Evolutionary conservation across 2,329 filamentous ascomycete species (phyloP), one percentile per base, ranked within the genome.

Genomic region (Pyrenochaeta sp.): DNA sequence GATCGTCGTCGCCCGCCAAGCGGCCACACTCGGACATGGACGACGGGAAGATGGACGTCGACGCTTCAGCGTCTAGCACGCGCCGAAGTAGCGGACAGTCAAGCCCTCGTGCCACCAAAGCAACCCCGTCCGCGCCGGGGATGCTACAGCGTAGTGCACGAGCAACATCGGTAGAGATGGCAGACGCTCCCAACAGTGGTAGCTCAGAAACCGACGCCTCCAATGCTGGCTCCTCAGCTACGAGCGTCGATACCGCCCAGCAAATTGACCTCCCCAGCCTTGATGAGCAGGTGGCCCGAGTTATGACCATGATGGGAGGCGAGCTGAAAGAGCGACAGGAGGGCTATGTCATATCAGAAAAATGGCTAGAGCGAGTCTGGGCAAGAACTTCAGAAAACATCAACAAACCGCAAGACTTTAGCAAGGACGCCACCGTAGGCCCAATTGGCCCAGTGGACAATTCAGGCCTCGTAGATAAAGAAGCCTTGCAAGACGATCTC

Each of bases 381-480:
- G 67, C 73, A 2, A 58, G 73, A 27, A 74, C 70, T 4, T 60
- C 70, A 23, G 72, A 75, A 32, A 70, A 74, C 44, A 58, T 52
- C 39, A 54, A 49, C 54, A 62, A 59, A 29, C 82, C 81, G 17
- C 81, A 83, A 57, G 82, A 85, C 45, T 79, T 77, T 33, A 79
- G 83, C 55, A 90, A 90, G 58, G 78, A 82, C n/a, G 83, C 83
- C 9, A 71, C 81, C 10, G 83, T 88, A 52, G 85, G 84, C 6
- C 83, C 86, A 4, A 83, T 95, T 50, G 92, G 92, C 1, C 90
- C 91, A 0, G 85, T 98, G 29, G 92, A 97, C 79, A 97, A 97
- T 71, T 87, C 90, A 0, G 90, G 93, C 69, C 87, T 97, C 42
- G 74, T 73, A 15, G 72, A 75, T 31, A 48, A 57, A 45, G 66